Evolutionary conservation across 1,139 yeast genomes (phyloP).

Genomic region (Geotrichum klebahnii): DNA sequence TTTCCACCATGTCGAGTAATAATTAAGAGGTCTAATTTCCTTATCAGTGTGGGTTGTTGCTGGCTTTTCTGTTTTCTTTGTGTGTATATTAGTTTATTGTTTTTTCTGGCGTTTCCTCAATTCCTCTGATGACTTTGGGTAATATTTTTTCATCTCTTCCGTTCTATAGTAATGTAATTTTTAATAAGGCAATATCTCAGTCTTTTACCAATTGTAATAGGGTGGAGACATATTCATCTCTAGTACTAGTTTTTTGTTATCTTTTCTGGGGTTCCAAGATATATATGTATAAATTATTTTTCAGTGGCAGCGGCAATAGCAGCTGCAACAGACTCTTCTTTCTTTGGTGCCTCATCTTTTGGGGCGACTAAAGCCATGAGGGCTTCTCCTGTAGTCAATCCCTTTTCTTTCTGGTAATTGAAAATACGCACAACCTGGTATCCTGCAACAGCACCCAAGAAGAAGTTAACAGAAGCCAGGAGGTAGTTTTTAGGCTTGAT

Average conservation of each 20-base stretch:
- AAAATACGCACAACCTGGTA: slow-evolving; percentile 71
- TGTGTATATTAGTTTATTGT: too few relatives aligned
- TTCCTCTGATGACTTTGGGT: too few relatives aligned
- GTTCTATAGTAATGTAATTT: too few relatives aligned
- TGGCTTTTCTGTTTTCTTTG: too few relatives aligned
- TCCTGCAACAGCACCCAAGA: slow-evolving; percentile 86
- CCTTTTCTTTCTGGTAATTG: slow-evolving; percentile 53
- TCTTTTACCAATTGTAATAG: too few relatives aligned
- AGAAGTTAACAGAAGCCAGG: slow-evolving; percentile 90
- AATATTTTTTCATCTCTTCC: too few relatives aligned
- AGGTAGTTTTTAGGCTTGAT: slow-evolving; percentile 83
- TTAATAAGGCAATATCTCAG: too few relatives aligned
- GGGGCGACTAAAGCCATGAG: slow-evolving; percentile 57
- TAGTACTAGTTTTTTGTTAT: background rate
- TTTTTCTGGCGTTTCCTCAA: too few relatives aligned
- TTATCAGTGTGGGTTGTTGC: background rate
- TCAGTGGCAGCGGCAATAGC: slow-evolving; percentile 6
- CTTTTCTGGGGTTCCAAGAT: background rate
- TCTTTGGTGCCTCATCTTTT: slow-evolving; percentile 26
- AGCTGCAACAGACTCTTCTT: slow-evolving; percentile 10
- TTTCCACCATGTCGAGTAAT: background rate
- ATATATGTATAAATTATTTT: background rate
- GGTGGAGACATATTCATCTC: slow-evolving; percentile 34
- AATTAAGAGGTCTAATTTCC: background rate
- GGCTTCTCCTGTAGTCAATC: slow-evolving; percentile 53